A percentile compares a stretch with the other conserved stretches of the same genome.
These are phyloP conservation scores for Trichophyton rubrum DNA, from an alignment of 2,329 filamentous ascomycete species.

Conservation along the genomic window DNA sequence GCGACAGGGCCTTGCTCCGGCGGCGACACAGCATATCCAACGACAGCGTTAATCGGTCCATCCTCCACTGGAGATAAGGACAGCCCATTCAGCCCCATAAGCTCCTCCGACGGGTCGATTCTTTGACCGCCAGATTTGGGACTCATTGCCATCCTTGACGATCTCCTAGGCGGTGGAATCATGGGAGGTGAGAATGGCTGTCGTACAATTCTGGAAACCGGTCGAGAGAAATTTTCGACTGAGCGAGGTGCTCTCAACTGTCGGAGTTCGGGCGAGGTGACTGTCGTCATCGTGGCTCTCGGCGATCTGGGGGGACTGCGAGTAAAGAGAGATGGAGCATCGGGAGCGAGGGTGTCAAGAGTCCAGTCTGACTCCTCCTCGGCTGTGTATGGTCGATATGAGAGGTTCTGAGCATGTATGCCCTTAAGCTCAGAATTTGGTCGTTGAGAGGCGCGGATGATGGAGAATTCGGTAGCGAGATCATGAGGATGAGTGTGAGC, in stretches of 20 bases:
- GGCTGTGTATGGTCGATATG: slow-evolving; percentile 25
- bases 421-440: slow-evolving; percentile 39
- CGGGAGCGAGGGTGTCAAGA: slow-evolving; percentile 9
- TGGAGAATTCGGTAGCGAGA: slow-evolving; percentile 42
- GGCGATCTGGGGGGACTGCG: slow-evolving; percentile 22
- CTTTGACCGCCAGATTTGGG: slow-evolving; percentile 25
- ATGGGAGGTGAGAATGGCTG: slow-evolving; percentile 28
- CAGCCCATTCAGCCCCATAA: slow-evolving; percentile 25
- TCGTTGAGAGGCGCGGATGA: slow-evolving; percentile 41
- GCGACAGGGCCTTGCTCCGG: slow-evolving; percentile 18
- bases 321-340: slow-evolving; percentile 11
- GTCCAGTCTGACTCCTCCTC: slow-evolving; percentile 14
- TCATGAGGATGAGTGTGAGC: slow-evolving; percentile 41
- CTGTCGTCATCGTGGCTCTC: slow-evolving; percentile 15
- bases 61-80: slow-evolving; percentile 23
- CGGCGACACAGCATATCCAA: slow-evolving; percentile 6
- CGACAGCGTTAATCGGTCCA: slow-evolving; percentile 12
- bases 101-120: slow-evolving; percentile 30
- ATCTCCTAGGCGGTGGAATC: slow-evolving; percentile 29
- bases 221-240: slow-evolving; percentile 45
- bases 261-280: slow-evolving; percentile 13
- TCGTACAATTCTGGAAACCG: slow-evolving; percentile 32
- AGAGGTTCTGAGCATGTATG: slow-evolving; percentile 40
- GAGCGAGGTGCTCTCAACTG: slow-evolving; percentile 26
- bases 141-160: slow-evolving; percentile 22